A percentile compares a stretch with the other conserved stretches of the same genome.
These are phyloP conservation scores for Penicillium coffeae DNA, from an alignment of 495 filamentous ascomycete species.

Conservation along the genomic window DNA sequence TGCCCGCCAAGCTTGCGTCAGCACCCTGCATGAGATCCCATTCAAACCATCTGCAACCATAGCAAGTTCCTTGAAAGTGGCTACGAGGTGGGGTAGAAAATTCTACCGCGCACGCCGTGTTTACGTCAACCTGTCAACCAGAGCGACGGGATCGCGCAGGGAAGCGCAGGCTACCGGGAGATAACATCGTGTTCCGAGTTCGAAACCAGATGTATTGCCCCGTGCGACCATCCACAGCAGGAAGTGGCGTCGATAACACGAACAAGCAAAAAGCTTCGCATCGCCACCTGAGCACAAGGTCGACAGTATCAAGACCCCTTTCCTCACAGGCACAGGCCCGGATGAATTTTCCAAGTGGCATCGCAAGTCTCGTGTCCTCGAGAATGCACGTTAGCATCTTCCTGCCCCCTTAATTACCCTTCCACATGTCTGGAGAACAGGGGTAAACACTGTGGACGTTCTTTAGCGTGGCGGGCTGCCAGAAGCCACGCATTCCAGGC, in stretches of 20 bases:
- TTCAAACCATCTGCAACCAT: not conserved
- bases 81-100: slow-evolving; percentile 2
- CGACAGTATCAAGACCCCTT: not conserved
- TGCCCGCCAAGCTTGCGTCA: slow-evolving; percentile 4
- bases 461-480: too few species aligned
- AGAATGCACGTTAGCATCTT: not conserved
- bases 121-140: not conserved
- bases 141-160: not conserved
- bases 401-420: not conserved
- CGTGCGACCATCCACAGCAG: not conserved
- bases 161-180: too few species aligned
- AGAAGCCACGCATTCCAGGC: not conserved
- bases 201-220: not conserved
- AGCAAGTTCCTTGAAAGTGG: not conserved
- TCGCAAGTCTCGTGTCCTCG: not conserved
- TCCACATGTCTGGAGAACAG: not conserved
- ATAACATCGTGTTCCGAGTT: not conserved
- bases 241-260: not conserved
- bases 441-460: too few species aligned
- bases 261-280: not conserved
- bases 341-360: not conserved
- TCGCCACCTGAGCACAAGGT: not conserved
- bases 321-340: not conserved
- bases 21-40: not conserved
- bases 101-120: not conserved